A percentile compares a stretch with the other conserved stretches of the same genome.
Evolutionary conservation across 208 protist genomes (phyloP).

Genomic region (Vickermania ingenoplastis): DNA sequence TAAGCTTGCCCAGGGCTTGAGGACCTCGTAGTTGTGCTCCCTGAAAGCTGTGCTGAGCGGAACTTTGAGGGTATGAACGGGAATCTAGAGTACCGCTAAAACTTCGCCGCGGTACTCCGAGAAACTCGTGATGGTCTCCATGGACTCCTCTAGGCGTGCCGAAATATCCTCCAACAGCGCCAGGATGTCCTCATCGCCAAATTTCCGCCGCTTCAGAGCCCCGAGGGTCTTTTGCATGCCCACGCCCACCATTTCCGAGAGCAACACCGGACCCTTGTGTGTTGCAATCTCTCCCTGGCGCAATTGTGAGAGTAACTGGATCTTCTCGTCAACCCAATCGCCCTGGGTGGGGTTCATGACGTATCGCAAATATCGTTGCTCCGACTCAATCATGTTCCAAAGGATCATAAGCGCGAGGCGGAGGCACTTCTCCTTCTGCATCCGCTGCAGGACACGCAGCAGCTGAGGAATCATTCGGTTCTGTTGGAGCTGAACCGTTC

Average conservation of each 20-base stretch:
- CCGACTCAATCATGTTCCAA: slow-evolving; percentile 74
- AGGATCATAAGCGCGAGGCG: slow-evolving; percentile 82
- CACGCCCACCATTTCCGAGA: slow-evolving; percentile 86
- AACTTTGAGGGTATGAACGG: slow-evolving; percentile 91
- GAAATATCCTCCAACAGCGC: slow-evolving; percentile 54
- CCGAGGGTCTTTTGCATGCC: slow-evolving; percentile 85
- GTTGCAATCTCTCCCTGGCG: not conserved
- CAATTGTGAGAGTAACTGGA: slow-evolving; percentile 29
- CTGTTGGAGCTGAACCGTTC: slow-evolving; percentile 57
- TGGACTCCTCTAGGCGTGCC: slow-evolving; percentile 62
- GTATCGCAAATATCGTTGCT: slow-evolving; percentile 47
- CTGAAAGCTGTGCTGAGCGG: slow-evolving; percentile 87
- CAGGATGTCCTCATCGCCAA: slow-evolving; percentile 87
- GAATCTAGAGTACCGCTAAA: slow-evolving; percentile 74
- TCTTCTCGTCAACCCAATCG: slow-evolving; percentile 37
- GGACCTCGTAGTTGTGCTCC: slow-evolving; percentile 83
- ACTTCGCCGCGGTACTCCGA: slow-evolving; percentile 89
- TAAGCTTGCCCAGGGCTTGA: slow-evolving; percentile 76
- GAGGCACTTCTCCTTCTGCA: slow-evolving; percentile 90
- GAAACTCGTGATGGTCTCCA: slow-evolving; percentile 89
- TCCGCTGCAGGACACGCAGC: slow-evolving; percentile 77
- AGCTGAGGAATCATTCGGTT: slow-evolving; percentile 79
- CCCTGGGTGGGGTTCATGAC: slow-evolving; percentile 31
- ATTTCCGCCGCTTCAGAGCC: slow-evolving; percentile 73
- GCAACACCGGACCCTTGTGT: slow-evolving; percentile 51